Base-by-base conservation (phyloP, 2,329 filamentous ascomycete genomes). In the Domatiomyces globalis region DNA sequence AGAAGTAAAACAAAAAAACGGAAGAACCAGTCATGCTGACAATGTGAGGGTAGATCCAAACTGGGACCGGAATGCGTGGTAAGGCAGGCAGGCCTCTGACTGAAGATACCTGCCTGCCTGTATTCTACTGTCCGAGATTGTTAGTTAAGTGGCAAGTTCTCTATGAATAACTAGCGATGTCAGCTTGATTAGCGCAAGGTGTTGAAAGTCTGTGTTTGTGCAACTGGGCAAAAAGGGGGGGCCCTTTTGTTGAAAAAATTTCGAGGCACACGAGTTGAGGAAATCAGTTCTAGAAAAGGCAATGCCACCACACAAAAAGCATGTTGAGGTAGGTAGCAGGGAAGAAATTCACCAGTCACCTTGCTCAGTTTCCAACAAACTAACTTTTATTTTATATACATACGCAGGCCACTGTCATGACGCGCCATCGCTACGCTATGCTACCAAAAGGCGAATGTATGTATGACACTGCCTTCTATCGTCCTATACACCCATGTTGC, bases 61-160 rank as follows among this genome's bases (percentile, higher is more conserved):
- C 71, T 95, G 88, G 88, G 88, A 95, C 71, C 81, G 85, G 56
- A 89, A 89, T 70, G 84, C 85, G 44, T 92, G 87, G 86, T 92
- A 47, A 22, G 9, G 5, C 43, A n/a, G 2, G 33, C 33, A 39
- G 15, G 33, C 8, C 4, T 7, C 33, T 39, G 33, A 19, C 43
- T 20, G 43, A 15, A 22, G 43, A 18, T 17, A 25, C 22, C 22
- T 25, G 22, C 22, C 22, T 25, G 3, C 22, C 22, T 25, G 22
- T 6, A 25, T 25, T 25, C 22, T 4, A 25, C 22, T 6, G 22
- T 25, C 22, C 22, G 22, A 25, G 22, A 25, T 25, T 25, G 22
- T 25, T 25, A 25, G 22, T 25, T 25, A 27, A 45, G 9, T 18
- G 9, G 17, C 43, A 19, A 8, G n/a, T 12, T 20, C n/a, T 39